Base-by-base conservation (phyloP, 306 rosid genomes). In the Gastrolobium villosum region DNA sequence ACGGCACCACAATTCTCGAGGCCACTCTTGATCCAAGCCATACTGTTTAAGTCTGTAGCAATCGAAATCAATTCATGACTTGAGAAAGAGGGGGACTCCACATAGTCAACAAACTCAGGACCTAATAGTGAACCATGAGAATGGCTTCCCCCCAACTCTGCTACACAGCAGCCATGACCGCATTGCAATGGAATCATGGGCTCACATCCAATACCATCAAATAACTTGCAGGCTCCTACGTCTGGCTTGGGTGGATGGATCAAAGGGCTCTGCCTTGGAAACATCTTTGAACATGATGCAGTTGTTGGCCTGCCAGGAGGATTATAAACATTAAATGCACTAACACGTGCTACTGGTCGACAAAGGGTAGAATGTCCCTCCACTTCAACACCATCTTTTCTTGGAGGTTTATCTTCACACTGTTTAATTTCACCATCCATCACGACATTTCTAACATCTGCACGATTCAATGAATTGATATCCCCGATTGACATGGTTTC, bases 11-110 rank as follows among this genome's bases (percentile, higher is more conserved):
- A 70, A 31, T 76, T 89, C 82, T 86, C 87, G 68, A 89, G 91
- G 69, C 91, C 91, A 82, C 93, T 89, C 87, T 88, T 88, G 59
- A 92, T 89, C 94, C 94, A 92, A 53, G 92, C 91, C 64, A 89
- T 88, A 48, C 77, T 88, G 88, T 92, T 92, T 71, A 88, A 76
- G 67, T 92, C 94, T 48, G 94, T 88, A 32, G 90, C 87, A 54
- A 87, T 75, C 5, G 94, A 89, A 81, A 88, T 77, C 55, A 89
- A 57, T 71, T 90, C 90, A 55, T 86, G 83, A 72, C 92, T 89
- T n/a, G 89, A 59, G 75, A 86, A 83, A 60, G 91, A 60, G 11
- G 87, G 88, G 7, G 87, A 46, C 55, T 92, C 97, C 54, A 63
- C 74, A 77, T 86, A 85, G 63, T 92, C 97, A 39, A 83, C 76